A percentile compares a stretch with the other conserved stretches of the same genome.
These are phyloP conservation scores for Ambrosiella cleistominuta DNA, from an alignment of 2,329 filamentous ascomycete species.

Conservation along the genomic window DNA sequence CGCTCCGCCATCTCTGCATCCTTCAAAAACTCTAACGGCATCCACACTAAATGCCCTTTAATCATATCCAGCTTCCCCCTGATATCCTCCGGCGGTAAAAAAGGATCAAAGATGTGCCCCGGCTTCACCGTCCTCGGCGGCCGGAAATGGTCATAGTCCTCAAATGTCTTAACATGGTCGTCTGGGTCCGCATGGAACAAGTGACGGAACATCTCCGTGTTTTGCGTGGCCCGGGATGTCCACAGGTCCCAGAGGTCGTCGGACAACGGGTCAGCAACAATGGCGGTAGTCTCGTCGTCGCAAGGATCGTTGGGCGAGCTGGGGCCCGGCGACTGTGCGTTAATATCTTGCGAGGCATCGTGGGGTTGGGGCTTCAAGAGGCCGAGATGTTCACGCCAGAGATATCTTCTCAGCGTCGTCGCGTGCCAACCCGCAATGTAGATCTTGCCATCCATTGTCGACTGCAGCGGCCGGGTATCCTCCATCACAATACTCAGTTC, in stretches of 20 bases:
- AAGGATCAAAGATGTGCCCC: conserved; percentile 74
- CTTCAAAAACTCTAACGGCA: conserved; percentile 74
- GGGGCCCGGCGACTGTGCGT: conserved; percentile 53
- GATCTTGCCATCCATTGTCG: conserved; percentile 59
- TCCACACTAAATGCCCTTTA: conserved; percentile 82
- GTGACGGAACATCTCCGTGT: conserved; percentile 60
- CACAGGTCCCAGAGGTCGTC: conserved; percentile 52
- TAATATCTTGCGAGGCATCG: conserved; percentile 48
- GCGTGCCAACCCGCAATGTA: conserved; percentile 71
- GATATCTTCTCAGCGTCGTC: conserved; percentile 58
- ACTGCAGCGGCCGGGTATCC: conserved; percentile 54
- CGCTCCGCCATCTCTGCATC: conserved; percentile 80
- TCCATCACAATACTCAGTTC: conserved; percentile 84
- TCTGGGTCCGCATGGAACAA: conserved; percentile 82
- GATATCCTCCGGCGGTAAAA: conserved; percentile 55
- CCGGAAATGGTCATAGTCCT: conserved; percentile 71
- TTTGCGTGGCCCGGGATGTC: conserved; percentile 49
- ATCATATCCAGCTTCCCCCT: conserved; percentile 60
- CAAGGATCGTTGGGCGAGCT: conserved; percentile 46
- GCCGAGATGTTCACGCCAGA: conserved; percentile 85
- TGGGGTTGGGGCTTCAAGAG: conserved; percentile 57
- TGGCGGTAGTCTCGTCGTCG: conserved; percentile 41
- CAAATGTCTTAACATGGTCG: conserved; percentile 71
- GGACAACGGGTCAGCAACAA: conserved; percentile 54
- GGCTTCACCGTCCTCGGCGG: conserved; percentile 54